Conservation (phyloP, 164 flowering plant genomes). For the Vitis rupestris region DNA sequence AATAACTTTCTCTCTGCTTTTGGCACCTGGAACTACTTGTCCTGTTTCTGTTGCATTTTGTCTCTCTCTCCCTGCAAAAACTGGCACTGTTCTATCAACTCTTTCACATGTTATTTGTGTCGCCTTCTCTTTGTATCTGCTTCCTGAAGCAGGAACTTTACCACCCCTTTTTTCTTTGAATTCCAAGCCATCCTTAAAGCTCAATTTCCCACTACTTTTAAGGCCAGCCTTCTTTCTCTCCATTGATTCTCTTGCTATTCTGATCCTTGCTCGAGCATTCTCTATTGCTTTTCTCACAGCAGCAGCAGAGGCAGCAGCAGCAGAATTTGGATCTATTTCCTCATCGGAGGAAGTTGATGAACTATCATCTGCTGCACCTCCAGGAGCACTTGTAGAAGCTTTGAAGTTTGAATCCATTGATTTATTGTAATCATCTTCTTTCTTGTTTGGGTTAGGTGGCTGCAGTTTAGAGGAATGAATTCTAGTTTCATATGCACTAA, state of each 20-base stretch:
- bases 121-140: slow-evolving; percentile 13
- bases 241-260: slow-evolving; percentile 48
- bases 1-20: slow-evolving; percentile 5
- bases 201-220: slow-evolving; percentile 17
- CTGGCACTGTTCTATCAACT: slow-evolving; percentile 7
- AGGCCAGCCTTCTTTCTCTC: slow-evolving; percentile 35
- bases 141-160: slow-evolving; percentile 8
- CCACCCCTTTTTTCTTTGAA: slow-evolving; percentile 20
- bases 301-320: slow-evolving; percentile 54
- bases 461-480: slow-evolving; percentile 9
- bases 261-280: slow-evolving; percentile 53
- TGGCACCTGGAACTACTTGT: neutral
- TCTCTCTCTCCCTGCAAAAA: neutral
- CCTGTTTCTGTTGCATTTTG: slow-evolving; percentile 1
- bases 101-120: slow-evolving; percentile 8
- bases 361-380: slow-evolving; percentile 6
- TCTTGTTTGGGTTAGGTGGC: slow-evolving; percentile 1
- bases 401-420: slow-evolving; percentile 12
- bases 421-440: slow-evolving; percentile 4
- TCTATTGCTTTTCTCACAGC: slow-evolving; percentile 59
- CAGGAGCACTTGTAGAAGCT: slow-evolving; percentile 19
- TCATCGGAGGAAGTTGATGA: slow-evolving; percentile 40
- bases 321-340: slow-evolving; percentile 50
- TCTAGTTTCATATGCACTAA: slow-evolving; percentile 13
- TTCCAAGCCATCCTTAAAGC: slow-evolving; percentile 19